Percentiles rank a stretch among this genome's conserved stretches.
Conservation (phyloP, 1,284 basidiomycete species). For the Phylloporus gajari region DNA sequence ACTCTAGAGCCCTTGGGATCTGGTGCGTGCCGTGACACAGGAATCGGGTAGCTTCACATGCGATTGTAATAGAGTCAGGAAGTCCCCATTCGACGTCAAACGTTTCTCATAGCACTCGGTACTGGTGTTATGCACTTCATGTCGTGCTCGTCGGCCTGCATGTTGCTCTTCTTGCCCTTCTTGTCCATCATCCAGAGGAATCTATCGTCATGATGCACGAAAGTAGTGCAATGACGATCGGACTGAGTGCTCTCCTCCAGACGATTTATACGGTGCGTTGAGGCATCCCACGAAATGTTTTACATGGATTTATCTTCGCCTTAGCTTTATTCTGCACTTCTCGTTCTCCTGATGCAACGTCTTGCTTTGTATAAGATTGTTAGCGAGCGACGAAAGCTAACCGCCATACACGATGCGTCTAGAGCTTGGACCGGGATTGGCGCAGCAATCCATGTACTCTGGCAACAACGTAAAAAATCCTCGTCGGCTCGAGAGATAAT, state of each 20-base stretch:
- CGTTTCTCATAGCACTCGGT: neutral
- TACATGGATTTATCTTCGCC: neutral
- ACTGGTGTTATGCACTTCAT: neutral
- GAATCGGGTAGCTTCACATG: neutral
- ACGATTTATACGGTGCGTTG: neutral
- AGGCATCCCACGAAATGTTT: too few relatives aligned
- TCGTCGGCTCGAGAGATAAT: constrained; percentile 11
- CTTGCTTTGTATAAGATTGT: constrained; percentile 8
- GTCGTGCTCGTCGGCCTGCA: neutral
- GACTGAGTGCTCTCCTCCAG: neutral
- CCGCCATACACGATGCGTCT: neutral
- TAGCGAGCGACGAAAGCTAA: neutral
- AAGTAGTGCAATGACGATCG: neutral
- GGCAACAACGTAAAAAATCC: constrained; percentile 25
- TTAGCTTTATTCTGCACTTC: neutral
- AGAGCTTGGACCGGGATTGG: constrained; percentile 23
- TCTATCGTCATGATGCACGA: neutral
- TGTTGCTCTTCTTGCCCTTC: neutral
- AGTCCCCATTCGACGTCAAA: neutral
- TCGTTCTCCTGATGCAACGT: neutral
- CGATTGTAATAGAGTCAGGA: neutral
- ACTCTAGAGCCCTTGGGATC: neutral
- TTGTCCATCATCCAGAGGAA: neutral
- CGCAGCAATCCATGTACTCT: constrained; percentile 21
- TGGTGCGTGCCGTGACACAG: neutral